Evolutionary conservation across 768 basidiomycete genomes (phyloP).

Genomic region (Suillus subluteus): DNA sequence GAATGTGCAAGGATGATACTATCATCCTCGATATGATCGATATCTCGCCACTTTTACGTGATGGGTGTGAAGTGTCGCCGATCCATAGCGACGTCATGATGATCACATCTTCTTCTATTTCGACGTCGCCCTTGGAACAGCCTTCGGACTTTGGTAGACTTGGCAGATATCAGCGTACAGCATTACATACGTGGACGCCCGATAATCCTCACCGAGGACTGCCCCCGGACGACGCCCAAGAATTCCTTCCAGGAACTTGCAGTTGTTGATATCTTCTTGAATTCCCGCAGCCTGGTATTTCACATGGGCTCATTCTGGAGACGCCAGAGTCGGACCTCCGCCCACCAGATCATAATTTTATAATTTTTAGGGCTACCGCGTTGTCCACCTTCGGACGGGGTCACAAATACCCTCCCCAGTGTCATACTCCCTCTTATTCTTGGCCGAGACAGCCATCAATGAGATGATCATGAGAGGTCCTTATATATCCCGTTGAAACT

Average conservation of each 20-base stretch:
- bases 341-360: not conserved
- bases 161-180: not conserved
- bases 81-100: slow-evolving; percentile 4
- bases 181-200: not conserved
- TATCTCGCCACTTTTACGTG: not conserved
- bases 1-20: slow-evolving; percentile 2
- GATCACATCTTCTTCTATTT: slow-evolving; percentile 1
- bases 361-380: not conserved
- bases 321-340: not conserved
- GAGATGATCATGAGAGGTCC: not conserved
- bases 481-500: not conserved
- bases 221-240: not conserved
- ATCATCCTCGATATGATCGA: slow-evolving; percentile 5
- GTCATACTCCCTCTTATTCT: not conserved
- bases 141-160: slow-evolving; percentile 1
- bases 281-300: not conserved
- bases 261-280: not conserved
- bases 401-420: not conserved
- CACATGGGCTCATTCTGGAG: not conserved
- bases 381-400: not conserved
- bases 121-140: slow-evolving; percentile 1
- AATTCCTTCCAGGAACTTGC: not conserved
- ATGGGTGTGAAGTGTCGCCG: not conserved
- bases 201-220: not conserved
- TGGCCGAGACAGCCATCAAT: not conserved